Evolutionary conservation across 805 yeast species (phyloP).

Genomic region (Candida andamanensis): DNA sequence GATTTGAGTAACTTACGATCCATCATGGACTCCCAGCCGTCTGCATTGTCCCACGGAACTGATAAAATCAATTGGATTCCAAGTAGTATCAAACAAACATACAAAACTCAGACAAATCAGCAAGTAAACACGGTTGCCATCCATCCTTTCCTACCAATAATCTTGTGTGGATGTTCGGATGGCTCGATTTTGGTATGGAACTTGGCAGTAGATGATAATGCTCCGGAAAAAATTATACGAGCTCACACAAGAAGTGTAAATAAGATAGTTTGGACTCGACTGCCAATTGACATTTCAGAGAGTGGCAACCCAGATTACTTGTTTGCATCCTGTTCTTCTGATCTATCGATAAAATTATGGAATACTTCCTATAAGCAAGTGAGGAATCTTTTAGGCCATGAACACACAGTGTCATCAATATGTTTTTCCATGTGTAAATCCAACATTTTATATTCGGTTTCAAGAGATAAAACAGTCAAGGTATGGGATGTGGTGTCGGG

Average conservation of each 20-base stretch:
- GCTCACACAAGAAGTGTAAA: conserved; percentile 77
- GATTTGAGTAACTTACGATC: conserved; percentile 47
- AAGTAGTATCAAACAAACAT: conserved; percentile 32
- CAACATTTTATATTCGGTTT: conserved; percentile 50
- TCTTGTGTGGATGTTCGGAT: conserved; percentile 65
- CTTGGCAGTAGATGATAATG: conserved; percentile 43
- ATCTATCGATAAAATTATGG: conserved; percentile 65
- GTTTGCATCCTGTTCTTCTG: conserved; percentile 49
- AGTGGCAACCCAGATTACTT: conserved; percentile 16
- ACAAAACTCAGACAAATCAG: conserved; percentile 49
- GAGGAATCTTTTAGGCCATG: conserved; percentile 76
- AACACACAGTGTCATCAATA: conserved; percentile 72
- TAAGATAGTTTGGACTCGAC: conserved; percentile 47
- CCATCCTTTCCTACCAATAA: conserved; percentile 68
- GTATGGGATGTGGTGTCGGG: conserved; percentile 69
- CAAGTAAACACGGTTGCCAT: conserved; percentile 59
- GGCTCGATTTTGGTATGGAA: conserved; percentile 77
- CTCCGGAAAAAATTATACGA: conserved; percentile 55
- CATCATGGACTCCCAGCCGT: conserved; percentile 30
- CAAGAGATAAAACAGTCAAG: conserved; percentile 58
- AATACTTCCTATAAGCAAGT: conserved; percentile 49
- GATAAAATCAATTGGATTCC: conserved; percentile 62
- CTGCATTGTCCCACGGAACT: neutral
- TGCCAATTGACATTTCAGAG: conserved; percentile 28
- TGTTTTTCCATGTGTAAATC: conserved; percentile 46